Evolutionary conservation across 2,329 filamentous ascomycete species (phyloP).

Genomic region (Arachnomyces sp.): DNA sequence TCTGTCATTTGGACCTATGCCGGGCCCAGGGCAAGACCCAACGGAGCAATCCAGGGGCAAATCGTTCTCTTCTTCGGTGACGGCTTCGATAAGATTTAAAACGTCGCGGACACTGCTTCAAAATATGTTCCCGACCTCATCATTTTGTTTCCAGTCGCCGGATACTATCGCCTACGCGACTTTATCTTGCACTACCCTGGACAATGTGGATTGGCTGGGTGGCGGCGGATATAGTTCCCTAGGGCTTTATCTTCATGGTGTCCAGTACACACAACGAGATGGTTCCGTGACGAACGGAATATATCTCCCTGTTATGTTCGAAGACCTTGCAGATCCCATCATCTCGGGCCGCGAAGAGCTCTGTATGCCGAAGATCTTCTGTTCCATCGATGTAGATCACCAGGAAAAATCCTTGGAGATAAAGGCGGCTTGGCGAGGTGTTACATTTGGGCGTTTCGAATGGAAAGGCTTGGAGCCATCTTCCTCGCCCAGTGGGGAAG

Average conservation of each 20-base stretch:
- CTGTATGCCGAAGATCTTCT: constrained; percentile 53
- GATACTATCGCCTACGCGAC: constrained; percentile 40
- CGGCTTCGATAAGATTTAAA: constrained; percentile 43
- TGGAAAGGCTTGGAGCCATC: constrained; percentile 25
- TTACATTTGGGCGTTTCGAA: constrained; percentile 33
- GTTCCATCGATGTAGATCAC: constrained; percentile 40
- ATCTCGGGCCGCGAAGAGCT: constrained; percentile 53
- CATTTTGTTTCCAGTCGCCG: constrained; percentile 30
- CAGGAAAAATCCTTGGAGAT: constrained; percentile 30
- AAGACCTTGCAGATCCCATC: constrained; percentile 52
- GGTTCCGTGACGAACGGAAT: constrained; percentile 43
- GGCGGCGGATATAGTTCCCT: constrained; percentile 51
- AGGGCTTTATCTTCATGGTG: constrained; percentile 55
- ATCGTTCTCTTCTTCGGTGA: constrained; percentile 33
- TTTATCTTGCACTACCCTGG: constrained; percentile 35
- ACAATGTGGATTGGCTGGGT: constrained; percentile 53
- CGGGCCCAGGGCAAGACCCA: constrained; percentile 36
- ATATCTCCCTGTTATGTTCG: constrained; percentile 51
- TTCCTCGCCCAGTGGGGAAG: no score
- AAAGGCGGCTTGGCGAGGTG: constrained; percentile 36
- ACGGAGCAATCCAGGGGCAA: constrained; percentile 21
- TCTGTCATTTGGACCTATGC: constrained; percentile 40
- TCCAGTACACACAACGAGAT: constrained; percentile 46
- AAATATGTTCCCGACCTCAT: constrained; percentile 35
- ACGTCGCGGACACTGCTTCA: constrained; percentile 43